These are phyloP conservation scores for Inonotus hispidus DNA, from an alignment of 1,284 basidiomycete genomes.

Conservation along the genomic window DNA sequence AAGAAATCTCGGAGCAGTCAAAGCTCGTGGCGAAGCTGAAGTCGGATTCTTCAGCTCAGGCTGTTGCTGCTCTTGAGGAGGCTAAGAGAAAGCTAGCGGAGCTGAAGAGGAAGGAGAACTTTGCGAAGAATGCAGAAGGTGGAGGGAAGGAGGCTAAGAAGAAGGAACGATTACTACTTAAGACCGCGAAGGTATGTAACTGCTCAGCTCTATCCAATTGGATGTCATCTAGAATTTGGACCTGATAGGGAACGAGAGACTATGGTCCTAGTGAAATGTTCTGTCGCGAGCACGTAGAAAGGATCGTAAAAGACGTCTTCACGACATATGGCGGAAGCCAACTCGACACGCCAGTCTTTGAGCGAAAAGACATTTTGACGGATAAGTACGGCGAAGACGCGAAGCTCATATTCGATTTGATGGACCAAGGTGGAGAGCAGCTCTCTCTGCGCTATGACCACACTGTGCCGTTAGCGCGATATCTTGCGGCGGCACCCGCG, in stretches of 20 bases:
- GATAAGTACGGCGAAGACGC: slow-evolving; percentile 98
- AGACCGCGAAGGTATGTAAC: slow-evolving; percentile 71
- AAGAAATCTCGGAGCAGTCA: slow-evolving; percentile 50
- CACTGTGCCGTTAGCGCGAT: slow-evolving; percentile 94
- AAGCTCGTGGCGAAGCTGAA: slow-evolving; percentile 55
- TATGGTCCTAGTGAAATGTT: slow-evolving; percentile 95
- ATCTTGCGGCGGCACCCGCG: slow-evolving; percentile 90
- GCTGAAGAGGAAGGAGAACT: slow-evolving; percentile 52
- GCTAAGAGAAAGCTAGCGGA: slow-evolving; percentile 66
- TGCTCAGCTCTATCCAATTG: slow-evolving; percentile 8
- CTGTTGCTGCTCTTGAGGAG: slow-evolving; percentile 45
- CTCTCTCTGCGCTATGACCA: slow-evolving; percentile 94
- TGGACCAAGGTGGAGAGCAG: slow-evolving; percentile 98
- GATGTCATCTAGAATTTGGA: slow-evolving; percentile 15
- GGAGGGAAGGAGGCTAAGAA: slow-evolving; percentile 44
- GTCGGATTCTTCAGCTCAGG: slow-evolving; percentile 42
- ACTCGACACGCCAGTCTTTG: slow-evolving; percentile 97
- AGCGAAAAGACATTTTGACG: slow-evolving; percentile 91
- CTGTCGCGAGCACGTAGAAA: slow-evolving; percentile 87
- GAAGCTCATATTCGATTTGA: slow-evolving; percentile 97
- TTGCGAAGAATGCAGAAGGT: slow-evolving; percentile 36
- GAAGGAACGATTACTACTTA: slow-evolving; percentile 64
- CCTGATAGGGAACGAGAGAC: slow-evolving; percentile 84
- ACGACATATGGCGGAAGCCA: slow-evolving; percentile 86
- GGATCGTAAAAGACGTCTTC: slow-evolving; percentile 85